Evolutionary conservation across 331 rosid genomes (phyloP).

Genomic region (Pyrus hybrid): DNA sequence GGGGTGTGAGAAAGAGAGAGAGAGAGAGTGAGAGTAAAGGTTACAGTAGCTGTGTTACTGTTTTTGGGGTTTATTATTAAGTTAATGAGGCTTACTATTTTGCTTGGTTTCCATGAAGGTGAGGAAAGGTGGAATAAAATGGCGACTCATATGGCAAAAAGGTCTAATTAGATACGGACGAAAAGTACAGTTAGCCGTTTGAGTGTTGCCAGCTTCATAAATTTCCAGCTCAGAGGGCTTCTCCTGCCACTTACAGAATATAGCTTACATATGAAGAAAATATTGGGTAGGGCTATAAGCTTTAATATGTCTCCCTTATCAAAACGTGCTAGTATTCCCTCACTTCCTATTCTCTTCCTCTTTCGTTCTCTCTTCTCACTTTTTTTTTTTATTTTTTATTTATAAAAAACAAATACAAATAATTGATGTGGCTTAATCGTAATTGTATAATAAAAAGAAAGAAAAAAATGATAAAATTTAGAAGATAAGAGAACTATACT

Average conservation of each 20-base stretch:
- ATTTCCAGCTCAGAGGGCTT: not conserved
- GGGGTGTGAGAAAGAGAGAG: not conserved
- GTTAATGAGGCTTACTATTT: not conserved
- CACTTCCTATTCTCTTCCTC: too few species aligned
- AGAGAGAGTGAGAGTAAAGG: too few species aligned
- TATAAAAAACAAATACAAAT: too few species aligned
- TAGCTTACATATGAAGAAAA: not conserved
- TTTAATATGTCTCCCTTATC: too few species aligned
- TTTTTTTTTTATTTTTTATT: too few species aligned
- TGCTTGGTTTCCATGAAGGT: slow-evolving; percentile 22
- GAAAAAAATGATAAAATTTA: too few species aligned
- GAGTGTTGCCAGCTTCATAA: not conserved
- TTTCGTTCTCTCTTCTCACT: too few species aligned
- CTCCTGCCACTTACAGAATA: too few species aligned
- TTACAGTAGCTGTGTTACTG: not conserved
- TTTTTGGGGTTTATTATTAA: not conserved
- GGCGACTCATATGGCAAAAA: too few species aligned
- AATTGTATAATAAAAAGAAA: too few species aligned
- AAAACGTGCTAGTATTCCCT: too few species aligned
- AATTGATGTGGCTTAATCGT: fast-evolving
- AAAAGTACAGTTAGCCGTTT: slow-evolving; percentile 15
- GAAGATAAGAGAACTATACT: fast-evolving
- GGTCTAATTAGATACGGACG: not conserved
- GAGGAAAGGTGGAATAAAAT: not conserved
- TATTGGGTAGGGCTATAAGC: too few species aligned